Evolutionary conservation across 163 green algal species (phyloP).

Genomic region (Scenedesmus sp.): DNA sequence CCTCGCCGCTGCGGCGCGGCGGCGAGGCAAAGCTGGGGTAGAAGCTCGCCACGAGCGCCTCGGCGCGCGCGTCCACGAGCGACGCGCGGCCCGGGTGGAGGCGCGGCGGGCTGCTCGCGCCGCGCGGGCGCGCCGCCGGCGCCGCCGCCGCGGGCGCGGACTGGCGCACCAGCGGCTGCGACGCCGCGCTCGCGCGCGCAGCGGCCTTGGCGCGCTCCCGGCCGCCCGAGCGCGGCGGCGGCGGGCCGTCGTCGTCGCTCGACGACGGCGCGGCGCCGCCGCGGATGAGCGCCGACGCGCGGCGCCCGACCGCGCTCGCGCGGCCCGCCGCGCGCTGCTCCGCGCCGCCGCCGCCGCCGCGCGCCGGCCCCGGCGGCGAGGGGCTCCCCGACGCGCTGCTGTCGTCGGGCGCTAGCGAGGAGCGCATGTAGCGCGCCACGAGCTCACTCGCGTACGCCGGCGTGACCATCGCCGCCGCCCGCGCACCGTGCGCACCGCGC

Average conservation of each 20-base stretch:
- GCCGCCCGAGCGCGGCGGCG: too few species aligned
- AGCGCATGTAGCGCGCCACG: slow-evolving; percentile 46
- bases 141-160: too few species aligned
- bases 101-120: slow-evolving; percentile 4
- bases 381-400: slow-evolving; percentile 14
- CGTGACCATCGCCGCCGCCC: neutral
- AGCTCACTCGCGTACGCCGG: slow-evolving; percentile 30
- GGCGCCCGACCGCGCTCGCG: slow-evolving; percentile 19
- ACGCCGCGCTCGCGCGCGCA: neutral
- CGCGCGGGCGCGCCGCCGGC: neutral
- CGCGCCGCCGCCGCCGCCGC: neutral
- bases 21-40: slow-evolving; percentile 1
- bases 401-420: neutral
- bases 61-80: neutral
- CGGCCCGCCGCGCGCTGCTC: neutral
- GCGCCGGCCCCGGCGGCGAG: neutral
- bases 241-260: slow-evolving; percentile 42
- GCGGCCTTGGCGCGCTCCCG: too few species aligned
- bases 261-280: slow-evolving; percentile 4
- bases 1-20: neutral
- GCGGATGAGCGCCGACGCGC: slow-evolving; percentile 10
- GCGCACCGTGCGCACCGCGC: too few species aligned
- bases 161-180: too few species aligned
- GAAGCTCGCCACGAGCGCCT: slow-evolving; percentile 18
- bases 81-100: neutral